Percentiles rank a stretch among this genome's conserved stretches.
These are phyloP conservation scores for Pseudocercospora musae DNA, from an alignment of 2,329 filamentous ascomycete species.

Conservation along the genomic window DNA sequence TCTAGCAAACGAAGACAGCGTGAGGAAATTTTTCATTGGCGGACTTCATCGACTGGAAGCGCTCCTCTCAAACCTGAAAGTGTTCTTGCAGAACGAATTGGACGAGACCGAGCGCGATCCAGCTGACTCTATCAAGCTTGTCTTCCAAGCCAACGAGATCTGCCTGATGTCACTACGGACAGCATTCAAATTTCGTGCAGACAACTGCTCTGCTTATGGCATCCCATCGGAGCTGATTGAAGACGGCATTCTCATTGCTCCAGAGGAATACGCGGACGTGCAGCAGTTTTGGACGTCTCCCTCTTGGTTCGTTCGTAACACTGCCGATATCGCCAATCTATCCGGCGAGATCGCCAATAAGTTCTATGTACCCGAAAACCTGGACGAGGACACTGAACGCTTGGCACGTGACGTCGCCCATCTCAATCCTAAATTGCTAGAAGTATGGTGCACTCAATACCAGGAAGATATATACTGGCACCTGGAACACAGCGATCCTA, in stretches of 20 bases:
- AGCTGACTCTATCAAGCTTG: slow-evolving; percentile 46
- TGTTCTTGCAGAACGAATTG: slow-evolving; percentile 24
- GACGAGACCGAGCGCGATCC: slow-evolving; percentile 16
- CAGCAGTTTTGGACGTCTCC: slow-evolving; percentile 84
- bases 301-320: slow-evolving; percentile 42
- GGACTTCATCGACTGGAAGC: slow-evolving; percentile 29
- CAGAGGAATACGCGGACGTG: slow-evolving; percentile 63
- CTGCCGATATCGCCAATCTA: slow-evolving; percentile 38
- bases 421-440: slow-evolving; percentile 54
- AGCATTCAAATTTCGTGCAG: slow-evolving; percentile 67
- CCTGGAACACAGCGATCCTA: slow-evolving; percentile 48
- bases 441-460: slow-evolving; percentile 56
- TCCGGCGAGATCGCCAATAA: slow-evolving; percentile 42
- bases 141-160: slow-evolving; percentile 71
- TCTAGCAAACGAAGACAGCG: slow-evolving; percentile 69
- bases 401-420: slow-evolving; percentile 49
- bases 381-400: slow-evolving; percentile 29
- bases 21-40: slow-evolving; percentile 79
- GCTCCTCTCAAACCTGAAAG: slow-evolving; percentile 21
- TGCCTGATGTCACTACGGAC: slow-evolving; percentile 62
- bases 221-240: slow-evolving; percentile 62
- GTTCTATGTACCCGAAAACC: slow-evolving; percentile 39
- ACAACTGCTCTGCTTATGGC: slow-evolving; percentile 69
- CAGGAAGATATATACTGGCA: slow-evolving; percentile 60
- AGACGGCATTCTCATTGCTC: slow-evolving; percentile 43